Evolutionary conservation across 2,329 filamentous ascomycete species (phyloP).

Genomic region (Epichloe uncinata): DNA sequence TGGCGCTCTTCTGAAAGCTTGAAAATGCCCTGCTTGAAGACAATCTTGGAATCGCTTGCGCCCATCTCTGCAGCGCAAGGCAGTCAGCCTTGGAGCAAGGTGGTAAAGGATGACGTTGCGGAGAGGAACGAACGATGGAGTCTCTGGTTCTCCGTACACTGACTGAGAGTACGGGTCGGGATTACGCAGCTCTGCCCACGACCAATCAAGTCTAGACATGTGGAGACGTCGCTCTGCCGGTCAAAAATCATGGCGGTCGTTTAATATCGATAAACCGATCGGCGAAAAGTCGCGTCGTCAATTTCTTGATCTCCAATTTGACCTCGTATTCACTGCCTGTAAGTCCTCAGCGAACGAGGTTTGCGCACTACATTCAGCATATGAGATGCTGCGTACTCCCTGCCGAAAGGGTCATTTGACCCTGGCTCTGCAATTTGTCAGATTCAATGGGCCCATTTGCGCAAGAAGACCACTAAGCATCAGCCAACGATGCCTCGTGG

Average conservation of each 20-base stretch:
- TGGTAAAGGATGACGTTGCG: constrained; percentile 6
- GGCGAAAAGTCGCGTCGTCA: neutral
- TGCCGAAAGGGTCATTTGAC: constrained; percentile 9
- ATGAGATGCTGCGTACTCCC: constrained; percentile 18
- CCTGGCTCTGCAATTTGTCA: neutral
- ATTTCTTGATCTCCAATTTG: neutral
- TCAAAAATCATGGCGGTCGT: neutral
- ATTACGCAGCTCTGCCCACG: neutral
- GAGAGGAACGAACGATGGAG: neutral
- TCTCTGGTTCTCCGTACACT: neutral
- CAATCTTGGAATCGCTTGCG: constrained; percentile 95
- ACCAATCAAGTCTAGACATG: neutral
- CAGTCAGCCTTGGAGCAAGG: constrained; percentile 6
- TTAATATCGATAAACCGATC: constrained; percentile 1
- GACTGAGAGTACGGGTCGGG: neutral
- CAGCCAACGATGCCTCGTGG: neutral
- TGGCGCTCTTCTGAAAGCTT: constrained; percentile 81
- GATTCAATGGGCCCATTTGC: neutral
- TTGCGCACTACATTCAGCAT: constrained; percentile 1
- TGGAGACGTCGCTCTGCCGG: neutral
- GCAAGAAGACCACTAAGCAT: neutral
- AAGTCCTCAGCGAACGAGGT: neutral
- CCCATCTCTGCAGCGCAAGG: constrained; percentile 51
- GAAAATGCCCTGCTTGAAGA: constrained; percentile 98
- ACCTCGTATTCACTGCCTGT: neutral